These are phyloP conservation scores for Exophiala mesophila DNA, from an alignment of 2,329 filamentous ascomycete genomes.

Conservation along the genomic window DNA sequence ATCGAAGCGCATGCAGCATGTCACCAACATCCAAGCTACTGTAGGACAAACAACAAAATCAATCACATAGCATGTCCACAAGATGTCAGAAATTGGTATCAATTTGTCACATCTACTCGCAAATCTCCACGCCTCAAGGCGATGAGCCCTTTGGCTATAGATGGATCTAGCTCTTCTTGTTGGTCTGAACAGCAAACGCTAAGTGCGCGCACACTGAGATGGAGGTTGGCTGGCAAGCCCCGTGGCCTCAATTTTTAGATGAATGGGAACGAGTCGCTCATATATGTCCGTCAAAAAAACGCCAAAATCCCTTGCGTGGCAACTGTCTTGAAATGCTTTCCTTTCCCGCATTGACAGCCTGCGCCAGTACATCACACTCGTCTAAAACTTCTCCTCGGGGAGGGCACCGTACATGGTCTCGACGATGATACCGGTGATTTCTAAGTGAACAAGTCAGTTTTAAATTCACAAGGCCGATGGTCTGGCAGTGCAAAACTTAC, in stretches of 20 bases:
- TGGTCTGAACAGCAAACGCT: not conserved
- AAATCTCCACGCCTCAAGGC: too few species aligned
- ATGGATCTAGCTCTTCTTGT: too few species aligned
- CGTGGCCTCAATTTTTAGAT: not conserved
- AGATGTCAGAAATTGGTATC: too few species aligned
- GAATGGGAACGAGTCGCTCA: not conserved
- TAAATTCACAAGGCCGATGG: not conserved
- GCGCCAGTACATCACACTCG: not conserved
- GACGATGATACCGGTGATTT: conserved; percentile 71
- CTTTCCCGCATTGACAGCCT: not conserved
- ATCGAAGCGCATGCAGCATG: too few species aligned
- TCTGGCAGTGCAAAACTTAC: conserved; percentile 11
- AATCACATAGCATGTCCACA: too few species aligned
- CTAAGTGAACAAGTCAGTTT: conserved; percentile 9
- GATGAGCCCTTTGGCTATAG: too few species aligned
- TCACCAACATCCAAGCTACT: too few species aligned
- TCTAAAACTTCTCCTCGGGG: conserved; percentile 23
- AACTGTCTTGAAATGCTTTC: not conserved
- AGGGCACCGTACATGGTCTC: conserved; percentile 51
- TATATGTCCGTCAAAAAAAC: not conserved
- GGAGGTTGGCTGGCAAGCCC: not conserved
- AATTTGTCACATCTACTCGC: too few species aligned
- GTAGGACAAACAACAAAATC: too few species aligned
- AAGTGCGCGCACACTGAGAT: not conserved
- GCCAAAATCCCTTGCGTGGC: too few species aligned